Conservation (phyloP, 2,329 filamentous ascomycete genomes). For the Emergomyces pasteurianus region DNA sequence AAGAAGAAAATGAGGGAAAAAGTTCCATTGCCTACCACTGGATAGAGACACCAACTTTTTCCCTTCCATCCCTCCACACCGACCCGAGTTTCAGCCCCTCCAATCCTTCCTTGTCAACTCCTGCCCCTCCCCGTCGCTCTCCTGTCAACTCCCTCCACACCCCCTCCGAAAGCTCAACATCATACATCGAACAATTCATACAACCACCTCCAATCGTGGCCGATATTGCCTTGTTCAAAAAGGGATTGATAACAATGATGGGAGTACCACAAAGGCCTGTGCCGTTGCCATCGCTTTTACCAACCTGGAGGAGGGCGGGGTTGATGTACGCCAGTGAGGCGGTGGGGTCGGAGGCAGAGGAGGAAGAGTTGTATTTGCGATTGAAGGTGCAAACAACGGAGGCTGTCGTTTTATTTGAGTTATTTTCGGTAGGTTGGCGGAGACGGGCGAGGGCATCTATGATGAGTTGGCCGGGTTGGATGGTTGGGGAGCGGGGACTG, state of each 20-base stretch:
- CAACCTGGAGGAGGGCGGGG: neutral
- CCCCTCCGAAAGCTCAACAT: conserved; percentile 10
- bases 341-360: neutral
- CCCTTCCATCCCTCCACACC: neutral
- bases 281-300: neutral
- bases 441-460: neutral
- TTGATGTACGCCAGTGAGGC: neutral
- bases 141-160: conserved; percentile 5
- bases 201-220: conserved; percentile 9
- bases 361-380: neutral
- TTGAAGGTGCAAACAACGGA: neutral
- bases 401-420: neutral
- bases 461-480: neutral
- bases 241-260: conserved; percentile 7
- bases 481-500: neutral
- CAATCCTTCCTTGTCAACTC: neutral
- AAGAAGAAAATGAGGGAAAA: neutral
- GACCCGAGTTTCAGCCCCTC: neutral
- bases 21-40: neutral
- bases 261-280: conserved; percentile 3
- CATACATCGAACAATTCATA: conserved; percentile 5
- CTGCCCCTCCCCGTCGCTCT: neutral
- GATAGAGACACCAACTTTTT: neutral
- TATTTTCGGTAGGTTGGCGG: neutral
- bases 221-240: conserved; percentile 3